Percentiles rank a stretch among this genome's conserved stretches.
These are phyloP conservation scores for Iodosphaeria phyllophila DNA, from an alignment of 2,329 filamentous ascomycete genomes.

Conservation along the genomic window DNA sequence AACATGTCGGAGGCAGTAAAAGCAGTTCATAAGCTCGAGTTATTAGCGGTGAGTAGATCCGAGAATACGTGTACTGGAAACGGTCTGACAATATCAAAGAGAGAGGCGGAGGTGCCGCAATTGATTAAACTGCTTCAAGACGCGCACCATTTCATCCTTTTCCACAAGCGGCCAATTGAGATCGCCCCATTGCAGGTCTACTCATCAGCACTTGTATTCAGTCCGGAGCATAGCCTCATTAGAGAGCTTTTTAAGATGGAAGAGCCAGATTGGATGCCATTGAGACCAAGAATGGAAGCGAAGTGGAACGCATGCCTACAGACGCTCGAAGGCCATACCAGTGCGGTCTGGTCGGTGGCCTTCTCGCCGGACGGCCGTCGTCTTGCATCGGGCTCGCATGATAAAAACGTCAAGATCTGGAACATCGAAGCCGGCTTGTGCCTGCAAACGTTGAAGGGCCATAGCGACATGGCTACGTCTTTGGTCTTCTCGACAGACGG, in stretches of 20 bases:
- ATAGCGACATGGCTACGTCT: no score
- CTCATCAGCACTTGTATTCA: slow-evolving; percentile 13
- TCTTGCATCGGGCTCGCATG: neutral
- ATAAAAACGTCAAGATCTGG: neutral
- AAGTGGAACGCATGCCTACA: slow-evolving; percentile 4
- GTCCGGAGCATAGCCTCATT: slow-evolving; percentile 8
- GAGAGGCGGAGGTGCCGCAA: no score
- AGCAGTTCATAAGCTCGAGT: no score
- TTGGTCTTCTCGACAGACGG: neutral
- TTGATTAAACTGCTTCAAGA: slow-evolving; percentile 14
- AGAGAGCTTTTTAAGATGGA: slow-evolving; percentile 5
- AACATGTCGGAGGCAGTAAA: slow-evolving; percentile 8
- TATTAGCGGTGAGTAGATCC: no score
- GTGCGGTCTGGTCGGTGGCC: neutral
- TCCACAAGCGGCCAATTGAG: slow-evolving; percentile 10
- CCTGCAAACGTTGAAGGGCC: neutral
- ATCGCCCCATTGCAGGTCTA: slow-evolving; percentile 15
- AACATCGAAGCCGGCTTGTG: neutral
- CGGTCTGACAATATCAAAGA: no score
- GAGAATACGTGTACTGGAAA: no score
- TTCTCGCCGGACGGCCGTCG: slow-evolving; percentile 1
- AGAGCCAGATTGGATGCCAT: slow-evolving; percentile 6
- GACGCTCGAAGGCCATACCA: slow-evolving; percentile 6
- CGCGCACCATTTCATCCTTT: slow-evolving; percentile 11
- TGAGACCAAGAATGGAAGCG: slow-evolving; percentile 1